phyloP scores from a whole-genome alignment of 805 yeast genomes.

The Spathaspora arborariae region DNA sequence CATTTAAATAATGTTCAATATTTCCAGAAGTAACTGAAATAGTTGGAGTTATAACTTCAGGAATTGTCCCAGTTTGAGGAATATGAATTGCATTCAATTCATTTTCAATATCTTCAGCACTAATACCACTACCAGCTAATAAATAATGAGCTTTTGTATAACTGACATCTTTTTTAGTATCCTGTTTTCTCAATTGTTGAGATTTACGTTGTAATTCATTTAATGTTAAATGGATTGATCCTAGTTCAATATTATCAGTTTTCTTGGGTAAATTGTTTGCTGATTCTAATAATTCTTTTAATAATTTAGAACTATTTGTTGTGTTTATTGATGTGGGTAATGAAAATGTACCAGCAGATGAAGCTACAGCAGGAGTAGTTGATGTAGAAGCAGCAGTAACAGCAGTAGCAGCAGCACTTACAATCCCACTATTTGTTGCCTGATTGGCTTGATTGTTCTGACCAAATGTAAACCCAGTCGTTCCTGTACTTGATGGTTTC shows the following conservation, averaged over 20 bases:
- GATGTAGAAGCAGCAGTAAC: slow-evolving; percentile 3
- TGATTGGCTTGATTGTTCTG: not conserved
- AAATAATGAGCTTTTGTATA: slow-evolving; percentile 81
- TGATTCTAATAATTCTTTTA: slow-evolving; percentile 74
- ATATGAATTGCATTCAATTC: slow-evolving; percentile 40
- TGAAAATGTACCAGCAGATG: slow-evolving; percentile 6
- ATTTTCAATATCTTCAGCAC: slow-evolving; percentile 75
- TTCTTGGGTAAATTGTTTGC: slow-evolving; percentile 67
- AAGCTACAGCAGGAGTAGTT: slow-evolving; percentile 4
- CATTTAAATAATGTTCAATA: slow-evolving; percentile 59
- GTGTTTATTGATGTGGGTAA: slow-evolving; percentile 9
- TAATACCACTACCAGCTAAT: slow-evolving; percentile 83
- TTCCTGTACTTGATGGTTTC: not conserved
- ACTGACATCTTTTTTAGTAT: slow-evolving; percentile 30
- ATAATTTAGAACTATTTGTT: slow-evolving; percentile 19
- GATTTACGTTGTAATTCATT: slow-evolving; percentile 74
- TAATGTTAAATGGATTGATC: slow-evolving; percentile 76
- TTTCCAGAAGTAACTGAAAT: slow-evolving; percentile 16
- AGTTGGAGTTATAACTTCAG: not conserved
- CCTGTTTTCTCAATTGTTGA: slow-evolving; percentile 45
- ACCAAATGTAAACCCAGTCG: not conserved
- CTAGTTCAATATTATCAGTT: slow-evolving; percentile 56
- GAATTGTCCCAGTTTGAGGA: slow-evolving; percentile 2
- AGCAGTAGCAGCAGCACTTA: slow-evolving; percentile 3
- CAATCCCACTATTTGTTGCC: slow-evolving; percentile 1